A percentile compares a stretch with the other conserved stretches of the same genome.
phyloP scores from a whole-genome alignment of 2,329 filamentous ascomycete genomes.

The Rutstroemia sp. region DNA sequence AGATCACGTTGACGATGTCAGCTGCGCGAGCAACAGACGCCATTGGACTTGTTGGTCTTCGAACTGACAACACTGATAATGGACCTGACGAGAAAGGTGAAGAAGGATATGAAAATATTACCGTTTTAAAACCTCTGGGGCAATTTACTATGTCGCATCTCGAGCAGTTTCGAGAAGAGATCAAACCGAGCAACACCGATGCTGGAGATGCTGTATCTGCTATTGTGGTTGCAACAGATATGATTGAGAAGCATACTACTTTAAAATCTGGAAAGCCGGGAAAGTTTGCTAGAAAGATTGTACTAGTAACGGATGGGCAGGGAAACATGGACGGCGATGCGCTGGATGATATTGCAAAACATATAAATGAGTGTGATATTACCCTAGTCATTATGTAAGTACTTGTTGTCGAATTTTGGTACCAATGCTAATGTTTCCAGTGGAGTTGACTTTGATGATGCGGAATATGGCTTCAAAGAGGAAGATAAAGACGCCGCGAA shows the following conservation, averaged over 20 bases:
- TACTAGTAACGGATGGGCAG: constrained; percentile 77
- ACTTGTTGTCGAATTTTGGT: background rate
- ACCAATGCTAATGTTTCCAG: constrained; percentile 36
- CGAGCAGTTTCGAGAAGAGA: constrained; percentile 50
- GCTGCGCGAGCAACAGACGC: constrained; percentile 63
- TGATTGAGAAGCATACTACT: constrained; percentile 75
- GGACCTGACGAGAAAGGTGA: constrained; percentile 44
- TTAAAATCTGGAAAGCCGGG: constrained; percentile 43
- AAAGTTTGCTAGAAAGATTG: constrained; percentile 73
- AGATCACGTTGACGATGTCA: constrained; percentile 66
- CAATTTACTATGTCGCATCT: constrained; percentile 60
- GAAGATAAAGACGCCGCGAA: constrained; percentile 72
- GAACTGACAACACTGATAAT: constrained; percentile 72
- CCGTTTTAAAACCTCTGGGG: constrained; percentile 63
- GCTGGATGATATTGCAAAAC: constrained; percentile 55
- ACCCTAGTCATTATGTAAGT: constrained; percentile 72
- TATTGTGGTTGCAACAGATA: constrained; percentile 75
- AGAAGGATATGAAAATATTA: constrained; percentile 74
- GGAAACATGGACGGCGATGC: constrained; percentile 66
- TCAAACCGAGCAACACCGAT: constrained; percentile 61
- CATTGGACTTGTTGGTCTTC: constrained; percentile 73
- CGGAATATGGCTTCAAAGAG: constrained; percentile 85
- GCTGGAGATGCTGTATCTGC: constrained; percentile 82
- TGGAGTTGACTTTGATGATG: constrained; percentile 89
- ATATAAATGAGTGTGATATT: constrained; percentile 70